phyloP scores from a whole-genome alignment of 1,139 yeast species.

The Eremothecium gossypii region DNA sequence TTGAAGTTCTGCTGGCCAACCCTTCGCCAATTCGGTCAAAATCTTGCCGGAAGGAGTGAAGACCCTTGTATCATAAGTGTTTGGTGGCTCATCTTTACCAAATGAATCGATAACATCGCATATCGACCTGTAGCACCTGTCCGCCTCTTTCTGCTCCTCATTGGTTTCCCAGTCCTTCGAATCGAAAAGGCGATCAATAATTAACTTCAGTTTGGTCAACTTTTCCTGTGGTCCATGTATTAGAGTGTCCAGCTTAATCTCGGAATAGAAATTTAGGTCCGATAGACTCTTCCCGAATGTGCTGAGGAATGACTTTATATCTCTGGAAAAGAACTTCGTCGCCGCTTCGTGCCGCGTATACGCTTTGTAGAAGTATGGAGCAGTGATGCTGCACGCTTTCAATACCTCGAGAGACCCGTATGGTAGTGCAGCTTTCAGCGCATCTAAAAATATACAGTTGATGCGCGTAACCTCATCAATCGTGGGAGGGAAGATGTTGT shows the following conservation, averaged over 20 bases:
- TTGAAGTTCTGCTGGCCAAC: conserved; percentile 83
- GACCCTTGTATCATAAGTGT: conserved; percentile 50
- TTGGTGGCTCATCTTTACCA: conserved; percentile 41
- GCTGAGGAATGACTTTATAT: conserved; percentile 30
- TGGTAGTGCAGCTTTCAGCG: conserved; percentile 56
- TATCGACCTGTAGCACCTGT: conserved; percentile 38
- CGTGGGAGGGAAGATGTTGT: conserved; percentile 84
- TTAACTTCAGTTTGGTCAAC: conserved; percentile 57
- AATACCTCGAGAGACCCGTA: conserved; percentile 67
- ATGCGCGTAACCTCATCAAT: conserved; percentile 87
- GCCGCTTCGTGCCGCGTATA: conserved; percentile 93
- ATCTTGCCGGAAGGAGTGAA: conserved; percentile 90
- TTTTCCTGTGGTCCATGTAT: conserved; percentile 61
- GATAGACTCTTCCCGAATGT: conserved; percentile 23
- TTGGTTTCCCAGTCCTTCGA: conserved; percentile 34
- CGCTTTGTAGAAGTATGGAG: conserved; percentile 88
- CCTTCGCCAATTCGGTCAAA: conserved; percentile 68
- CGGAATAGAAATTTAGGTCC: conserved; percentile 35
- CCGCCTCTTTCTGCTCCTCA: conserved; percentile 29
- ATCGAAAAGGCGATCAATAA: conserved; percentile 48
- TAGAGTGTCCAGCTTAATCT: conserved; percentile 55
- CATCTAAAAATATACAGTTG: conserved; percentile 73
- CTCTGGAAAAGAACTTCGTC: conserved; percentile 44
- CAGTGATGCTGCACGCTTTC: conserved; percentile 66
- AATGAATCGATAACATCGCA: conserved; percentile 71